A percentile compares a stretch with the other conserved stretches of the same genome.
Evolutionary conservation across 768 basidiomycete genomes (phyloP).

Genomic region (Suillus tomentosus): DNA sequence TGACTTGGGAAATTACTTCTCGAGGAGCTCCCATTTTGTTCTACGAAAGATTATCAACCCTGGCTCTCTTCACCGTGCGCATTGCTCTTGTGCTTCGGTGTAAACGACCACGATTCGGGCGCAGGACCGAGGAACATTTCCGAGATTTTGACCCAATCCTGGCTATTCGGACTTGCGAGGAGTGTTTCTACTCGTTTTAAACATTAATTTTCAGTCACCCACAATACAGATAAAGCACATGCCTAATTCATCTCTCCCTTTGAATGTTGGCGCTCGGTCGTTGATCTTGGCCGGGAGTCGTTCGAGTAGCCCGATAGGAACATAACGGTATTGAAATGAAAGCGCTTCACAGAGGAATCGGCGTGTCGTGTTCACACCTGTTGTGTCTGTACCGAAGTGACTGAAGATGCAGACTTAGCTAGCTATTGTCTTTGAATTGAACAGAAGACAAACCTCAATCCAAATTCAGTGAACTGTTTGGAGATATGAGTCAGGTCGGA

Average conservation of each 20-base stretch:
- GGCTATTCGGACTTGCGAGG: conserved; percentile 74
- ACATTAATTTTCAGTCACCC: background rate
- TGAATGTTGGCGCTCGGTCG: conserved; percentile 87
- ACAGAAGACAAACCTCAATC: conserved; percentile 54
- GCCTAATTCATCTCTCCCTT: conserved; percentile 89
- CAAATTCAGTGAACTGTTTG: conserved; percentile 80
- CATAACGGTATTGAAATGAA: conserved; percentile 95
- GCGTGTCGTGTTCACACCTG: conserved; percentile 88
- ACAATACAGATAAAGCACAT: conserved; percentile 26
- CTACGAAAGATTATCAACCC: conserved; percentile 38
- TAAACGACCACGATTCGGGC: conserved; percentile 82
- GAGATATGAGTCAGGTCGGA: conserved; percentile 11
- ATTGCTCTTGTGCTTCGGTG: conserved; percentile 95
- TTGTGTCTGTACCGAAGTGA: conserved; percentile 85
- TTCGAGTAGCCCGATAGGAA: conserved; percentile 93
- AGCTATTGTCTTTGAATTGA: conserved; percentile 6
- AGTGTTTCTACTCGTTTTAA: conserved; percentile 65
- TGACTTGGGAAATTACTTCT: background rate
- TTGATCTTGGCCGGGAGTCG: conserved; percentile 79
- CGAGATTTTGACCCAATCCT: conserved; percentile 90
- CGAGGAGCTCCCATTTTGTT: background rate
- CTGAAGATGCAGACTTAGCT: conserved; percentile 33
- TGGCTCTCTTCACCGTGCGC: conserved; percentile 65
- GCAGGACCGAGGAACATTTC: conserved; percentile 94
- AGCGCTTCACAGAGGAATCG: conserved; percentile 94